Percentiles rank a stretch among this genome's conserved stretches.
Conservation (phyloP, 108 stramenopile genomes). For the Cyclotella atomus region DNA sequence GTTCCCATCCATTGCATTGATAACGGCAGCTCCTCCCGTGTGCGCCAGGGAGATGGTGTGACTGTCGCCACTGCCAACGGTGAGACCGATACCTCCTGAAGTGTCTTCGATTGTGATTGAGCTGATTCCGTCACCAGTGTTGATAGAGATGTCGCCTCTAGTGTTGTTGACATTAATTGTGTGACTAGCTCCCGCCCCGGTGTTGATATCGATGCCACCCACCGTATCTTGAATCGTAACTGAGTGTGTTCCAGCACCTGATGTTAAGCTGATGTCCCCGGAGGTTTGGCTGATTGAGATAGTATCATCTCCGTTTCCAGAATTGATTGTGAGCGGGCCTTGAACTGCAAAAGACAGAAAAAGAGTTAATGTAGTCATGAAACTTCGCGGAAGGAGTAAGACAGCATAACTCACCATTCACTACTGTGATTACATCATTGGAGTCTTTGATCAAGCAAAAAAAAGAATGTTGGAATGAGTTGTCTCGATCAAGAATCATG, state of each 20-base stretch:
- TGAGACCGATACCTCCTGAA: neutral
- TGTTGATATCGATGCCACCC: neutral
- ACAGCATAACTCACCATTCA: neutral
- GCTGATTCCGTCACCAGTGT: neutral
- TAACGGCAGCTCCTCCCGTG: neutral
- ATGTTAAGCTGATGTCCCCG: neutral
- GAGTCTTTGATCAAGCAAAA: neutral
- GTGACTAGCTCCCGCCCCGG: neutral
- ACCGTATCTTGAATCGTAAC: neutral
- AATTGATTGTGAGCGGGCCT: neutral
- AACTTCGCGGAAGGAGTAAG: neutral
- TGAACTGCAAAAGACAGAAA: neutral
- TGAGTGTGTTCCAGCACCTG: neutral
- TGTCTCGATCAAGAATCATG: neutral
- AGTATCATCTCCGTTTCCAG: conserved; percentile 3
- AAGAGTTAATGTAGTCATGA: neutral
- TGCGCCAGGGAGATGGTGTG: neutral
- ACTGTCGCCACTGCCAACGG: neutral
- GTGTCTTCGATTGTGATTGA: neutral
- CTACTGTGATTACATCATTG: neutral
- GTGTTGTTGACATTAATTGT: neutral
- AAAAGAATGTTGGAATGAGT: neutral
- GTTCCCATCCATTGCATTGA: neutral
- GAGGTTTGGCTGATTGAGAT: neutral
- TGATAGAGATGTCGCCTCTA: neutral